Conservation (phyloP, 129 eudicot genomes). For the Deinandra increscens region DNA sequence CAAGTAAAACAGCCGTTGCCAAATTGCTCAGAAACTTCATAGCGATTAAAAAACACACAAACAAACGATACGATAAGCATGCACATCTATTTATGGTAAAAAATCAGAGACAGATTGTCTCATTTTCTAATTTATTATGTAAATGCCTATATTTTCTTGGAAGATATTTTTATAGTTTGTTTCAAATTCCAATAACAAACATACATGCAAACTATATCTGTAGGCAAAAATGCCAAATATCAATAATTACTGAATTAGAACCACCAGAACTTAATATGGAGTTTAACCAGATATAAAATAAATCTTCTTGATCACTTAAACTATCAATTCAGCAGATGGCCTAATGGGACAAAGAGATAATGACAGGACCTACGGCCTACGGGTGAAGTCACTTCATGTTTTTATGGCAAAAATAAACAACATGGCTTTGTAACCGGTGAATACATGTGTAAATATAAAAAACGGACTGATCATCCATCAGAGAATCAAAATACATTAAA, state of each 20-base stretch:
- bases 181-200: slow-evolving; percentile 2
- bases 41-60: not conserved
- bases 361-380: too few species aligned
- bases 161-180: not conserved
- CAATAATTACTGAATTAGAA: too few species aligned
- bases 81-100: not conserved
- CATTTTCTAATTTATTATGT: not conserved
- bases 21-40: not conserved
- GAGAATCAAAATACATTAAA: not conserved
- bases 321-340: not conserved
- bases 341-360: not conserved
- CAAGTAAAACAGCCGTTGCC: not conserved
- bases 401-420: not conserved
- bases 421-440: not conserved
- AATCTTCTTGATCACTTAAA: not conserved
- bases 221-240: not conserved
- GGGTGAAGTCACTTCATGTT: too few species aligned
- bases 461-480: not conserved
- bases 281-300: not conserved
- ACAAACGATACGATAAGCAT: slow-evolving; percentile 6
- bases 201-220: not conserved
- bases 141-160: not conserved
- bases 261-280: not conserved
- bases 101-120: not conserved
- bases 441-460: not conserved